Percentiles rank a stretch among this genome's conserved stretches.
These are phyloP conservation scores for Podospora sp. DNA, from an alignment of 495 filamentous ascomycete species.

Conservation along the genomic window DNA sequence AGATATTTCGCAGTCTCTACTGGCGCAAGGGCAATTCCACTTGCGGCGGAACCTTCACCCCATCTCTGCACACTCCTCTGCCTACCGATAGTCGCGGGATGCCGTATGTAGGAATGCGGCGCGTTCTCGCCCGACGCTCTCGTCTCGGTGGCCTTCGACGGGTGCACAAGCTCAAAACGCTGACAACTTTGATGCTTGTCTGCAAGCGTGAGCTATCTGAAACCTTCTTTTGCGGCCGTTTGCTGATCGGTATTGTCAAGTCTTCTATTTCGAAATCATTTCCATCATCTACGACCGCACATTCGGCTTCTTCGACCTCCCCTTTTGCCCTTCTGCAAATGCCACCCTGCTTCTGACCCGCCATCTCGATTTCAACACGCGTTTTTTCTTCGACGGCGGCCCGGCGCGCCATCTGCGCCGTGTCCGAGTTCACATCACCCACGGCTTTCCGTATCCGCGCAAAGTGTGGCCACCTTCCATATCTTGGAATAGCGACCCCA, in stretches of 20 bases:
- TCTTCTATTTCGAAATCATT: not conserved
- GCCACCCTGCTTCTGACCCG: too few relatives aligned
- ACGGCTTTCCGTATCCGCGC: not conserved
- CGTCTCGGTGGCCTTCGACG: not conserved
- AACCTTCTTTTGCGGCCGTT: not conserved
- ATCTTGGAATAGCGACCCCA: not conserved
- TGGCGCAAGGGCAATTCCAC: not conserved
- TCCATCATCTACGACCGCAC: not conserved
- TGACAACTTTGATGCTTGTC: not conserved
- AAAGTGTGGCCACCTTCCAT: not conserved
- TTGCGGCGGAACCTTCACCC: not conserved
- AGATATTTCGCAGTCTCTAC: conserved; percentile 2
- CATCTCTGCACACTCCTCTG: not conserved
- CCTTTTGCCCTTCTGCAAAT: too few relatives aligned
- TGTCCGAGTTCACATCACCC: not conserved
- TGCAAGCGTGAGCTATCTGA: not conserved
- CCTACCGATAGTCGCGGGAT: too few relatives aligned
- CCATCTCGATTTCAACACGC: not conserved
- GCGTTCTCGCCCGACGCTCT: too few relatives aligned
- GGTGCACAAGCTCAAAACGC: not conserved
- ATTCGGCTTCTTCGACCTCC: not conserved
- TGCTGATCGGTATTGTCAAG: not conserved
- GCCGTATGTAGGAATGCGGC: too few relatives aligned
- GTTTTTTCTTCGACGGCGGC: conserved; percentile 2
- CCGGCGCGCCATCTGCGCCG: not conserved